phyloP scores from a whole-genome alignment of 2,329 filamentous ascomycete genomes.

The Knoxdaviesia proteae region DNA sequence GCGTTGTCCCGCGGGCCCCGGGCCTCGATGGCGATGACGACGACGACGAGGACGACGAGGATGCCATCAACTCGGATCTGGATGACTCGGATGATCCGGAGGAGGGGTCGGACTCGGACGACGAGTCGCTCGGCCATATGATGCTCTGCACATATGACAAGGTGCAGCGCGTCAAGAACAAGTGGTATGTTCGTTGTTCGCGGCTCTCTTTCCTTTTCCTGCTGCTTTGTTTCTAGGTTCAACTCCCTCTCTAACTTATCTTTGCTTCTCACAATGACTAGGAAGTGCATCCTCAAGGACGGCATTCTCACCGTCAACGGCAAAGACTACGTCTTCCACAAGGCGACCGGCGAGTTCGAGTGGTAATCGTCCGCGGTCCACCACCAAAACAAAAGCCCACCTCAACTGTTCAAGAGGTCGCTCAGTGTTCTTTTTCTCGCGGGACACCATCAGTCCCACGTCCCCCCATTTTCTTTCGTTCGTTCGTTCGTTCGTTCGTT shows the following conservation, averaged over 20 bases:
- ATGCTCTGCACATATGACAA: conserved; percentile 99
- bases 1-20: neutral
- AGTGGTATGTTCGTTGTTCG: conserved; percentile 39
- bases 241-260: neutral
- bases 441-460: no score
- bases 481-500: no score
- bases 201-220: neutral
- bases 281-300: conserved; percentile 97
- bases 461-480: no score
- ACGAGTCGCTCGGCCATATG: conserved; percentile 66
- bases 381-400: no score
- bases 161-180: conserved; percentile 97
- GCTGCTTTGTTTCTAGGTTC: neutral
- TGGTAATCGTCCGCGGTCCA: conserved; percentile 38
- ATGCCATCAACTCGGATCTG: conserved; percentile 95
- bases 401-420: no score
- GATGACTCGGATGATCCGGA: conserved; percentile 81
- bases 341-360: conserved; percentile 91
- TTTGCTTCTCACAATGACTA: conserved; percentile 14
- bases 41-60: conserved; percentile 51
- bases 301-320: conserved; percentile 83
- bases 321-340: conserved; percentile 95
- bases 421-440: no score
- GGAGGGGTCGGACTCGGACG: conserved; percentile 70
- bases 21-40: conserved; percentile 31